Evolutionary conservation across 768 basidiomycete genomes (phyloP).

Genomic region (Boletellus ananas): DNA sequence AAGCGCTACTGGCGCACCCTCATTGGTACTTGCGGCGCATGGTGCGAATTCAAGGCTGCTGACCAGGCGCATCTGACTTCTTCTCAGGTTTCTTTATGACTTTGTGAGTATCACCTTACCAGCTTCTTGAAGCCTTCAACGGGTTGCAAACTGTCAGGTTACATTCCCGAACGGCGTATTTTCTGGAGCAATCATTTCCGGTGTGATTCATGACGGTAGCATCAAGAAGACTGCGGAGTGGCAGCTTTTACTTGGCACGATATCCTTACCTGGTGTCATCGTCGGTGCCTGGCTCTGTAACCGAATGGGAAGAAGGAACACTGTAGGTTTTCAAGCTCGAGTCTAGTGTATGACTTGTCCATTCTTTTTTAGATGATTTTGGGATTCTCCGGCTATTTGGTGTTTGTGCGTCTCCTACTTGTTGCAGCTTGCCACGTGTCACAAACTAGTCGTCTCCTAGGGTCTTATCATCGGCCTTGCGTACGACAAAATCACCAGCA

Average conservation of each 20-base stretch:
- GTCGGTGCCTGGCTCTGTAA: slow-evolving; percentile 49
- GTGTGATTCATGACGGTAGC: slow-evolving; percentile 52
- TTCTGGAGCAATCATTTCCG: slow-evolving; percentile 63
- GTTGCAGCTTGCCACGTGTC: not conserved
- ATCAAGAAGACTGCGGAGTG: slow-evolving; percentile 64
- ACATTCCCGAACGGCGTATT: slow-evolving; percentile 74
- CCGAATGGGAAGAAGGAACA: slow-evolving; percentile 54
- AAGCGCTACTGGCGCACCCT: slow-evolving; percentile 65
- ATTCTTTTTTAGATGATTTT: slow-evolving; percentile 49
- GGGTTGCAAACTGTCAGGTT: slow-evolving; percentile 36
- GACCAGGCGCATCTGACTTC: slow-evolving; percentile 2
- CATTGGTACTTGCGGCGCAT: slow-evolving; percentile 71
- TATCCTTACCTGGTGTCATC: slow-evolving; percentile 62
- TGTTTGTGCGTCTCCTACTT: slow-evolving; percentile 43
- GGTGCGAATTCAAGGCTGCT: slow-evolving; percentile 34
- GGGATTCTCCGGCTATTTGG: slow-evolving; percentile 63
- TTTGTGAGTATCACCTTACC: slow-evolving; percentile 37
- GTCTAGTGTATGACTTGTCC: slow-evolving; percentile 2
- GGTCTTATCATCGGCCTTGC: slow-evolving; percentile 56
- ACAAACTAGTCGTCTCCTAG: not conserved
- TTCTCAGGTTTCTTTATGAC: slow-evolving; percentile 63
- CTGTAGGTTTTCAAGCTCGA: slow-evolving; percentile 32
- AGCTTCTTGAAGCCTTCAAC: not conserved
- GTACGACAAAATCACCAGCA: slow-evolving; percentile 60
- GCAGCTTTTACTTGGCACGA: slow-evolving; percentile 60